Evolutionary conservation across 1,139 yeast genomes (phyloP).

Genomic region (Yamadazyma spencermartinsiae): DNA sequence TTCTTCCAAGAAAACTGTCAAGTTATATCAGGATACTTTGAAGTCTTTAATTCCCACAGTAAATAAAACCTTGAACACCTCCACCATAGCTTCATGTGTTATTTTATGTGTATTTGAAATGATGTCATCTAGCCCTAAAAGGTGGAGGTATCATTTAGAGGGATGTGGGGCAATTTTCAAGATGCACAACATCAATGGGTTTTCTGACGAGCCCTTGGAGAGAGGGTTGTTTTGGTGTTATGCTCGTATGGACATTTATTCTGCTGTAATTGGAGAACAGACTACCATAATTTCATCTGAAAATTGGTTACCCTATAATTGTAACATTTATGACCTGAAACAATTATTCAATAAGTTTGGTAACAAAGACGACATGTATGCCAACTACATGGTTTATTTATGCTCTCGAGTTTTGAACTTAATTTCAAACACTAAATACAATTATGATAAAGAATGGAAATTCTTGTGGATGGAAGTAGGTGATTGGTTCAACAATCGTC

Average conservation of each 20-base stretch:
- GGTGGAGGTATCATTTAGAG: slow-evolving; percentile 38
- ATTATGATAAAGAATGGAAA: slow-evolving; percentile 36
- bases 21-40: slow-evolving; percentile 26
- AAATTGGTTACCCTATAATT: slow-evolving; percentile 32
- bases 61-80: slow-evolving; percentile 21
- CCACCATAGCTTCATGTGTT: slow-evolving; percentile 27
- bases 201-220: slow-evolving; percentile 25
- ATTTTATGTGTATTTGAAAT: slow-evolving; percentile 34
- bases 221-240: slow-evolving; percentile 39
- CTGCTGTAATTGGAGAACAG: slow-evolving; percentile 35
- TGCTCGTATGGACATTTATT: slow-evolving; percentile 39
- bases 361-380: slow-evolving; percentile 35
- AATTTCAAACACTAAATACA: slow-evolving; percentile 19
- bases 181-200: slow-evolving; percentile 37
- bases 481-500: slow-evolving; percentile 34
- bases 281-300: slow-evolving; percentile 30
- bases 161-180: slow-evolving; percentile 39
- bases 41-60: slow-evolving; percentile 29
- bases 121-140: slow-evolving; percentile 32
- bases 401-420: slow-evolving; percentile 35
- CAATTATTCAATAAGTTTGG: slow-evolving; percentile 20
- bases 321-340: slow-evolving; percentile 21
- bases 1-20: slow-evolving; percentile 18
- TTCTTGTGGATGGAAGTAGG: slow-evolving; percentile 33
- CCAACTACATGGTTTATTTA: slow-evolving; percentile 39